Evolutionary conservation across 1,139 yeast species (phyloP), one percentile per base, ranked within the genome.

Genomic region (Kurtzmaniella quercitrusa): DNA sequence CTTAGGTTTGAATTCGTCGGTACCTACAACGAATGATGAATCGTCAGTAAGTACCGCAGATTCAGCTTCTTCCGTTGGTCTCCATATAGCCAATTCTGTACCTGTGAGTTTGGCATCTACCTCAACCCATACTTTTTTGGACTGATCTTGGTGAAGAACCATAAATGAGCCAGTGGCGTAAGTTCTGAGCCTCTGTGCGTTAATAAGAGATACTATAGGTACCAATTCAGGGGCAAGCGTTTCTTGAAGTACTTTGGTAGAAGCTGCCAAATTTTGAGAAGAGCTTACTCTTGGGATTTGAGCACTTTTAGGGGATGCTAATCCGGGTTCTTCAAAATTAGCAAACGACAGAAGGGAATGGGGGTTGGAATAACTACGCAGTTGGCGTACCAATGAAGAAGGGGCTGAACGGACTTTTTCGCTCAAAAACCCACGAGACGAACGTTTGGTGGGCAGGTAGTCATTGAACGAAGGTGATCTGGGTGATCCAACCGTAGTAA

Each of bases 31-130:
- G 3, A 11, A 14, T 5, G 18, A 14, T 9, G 34, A 14, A 14
- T 30, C 34, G 15, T 14, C 34, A 14, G 18, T 9, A 9, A 26
- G 5, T 26, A 26, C 9, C n/a, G 30, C 30, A 26, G 30, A 26
- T 33, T 44, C 57, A 12, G 57, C 62, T 6, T 51, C 59, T 14
- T 52, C 52, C 8, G 65, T 59, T 32, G 69, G 60, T 41, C 69
- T 60, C 78, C 79, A 74, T 38, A 76, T 65, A 3, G 76, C 66
- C 49, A 78, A 65, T 52, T 78, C 83, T 36, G 66, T 69, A 26
- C 84, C 84, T 12, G 74, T 66, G 45, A 78, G 58, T 50, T 73
- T 71, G 26, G 72, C 75, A 42, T 71, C 74, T 1, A 68, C 74
- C 40, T 61, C 65, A 15, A 63, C 45, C 73, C 74, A 69, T 9